These are phyloP conservation scores for Monosporascus cannonballus DNA, from an alignment of 2,329 filamentous ascomycete species.

Conservation along the genomic window DNA sequence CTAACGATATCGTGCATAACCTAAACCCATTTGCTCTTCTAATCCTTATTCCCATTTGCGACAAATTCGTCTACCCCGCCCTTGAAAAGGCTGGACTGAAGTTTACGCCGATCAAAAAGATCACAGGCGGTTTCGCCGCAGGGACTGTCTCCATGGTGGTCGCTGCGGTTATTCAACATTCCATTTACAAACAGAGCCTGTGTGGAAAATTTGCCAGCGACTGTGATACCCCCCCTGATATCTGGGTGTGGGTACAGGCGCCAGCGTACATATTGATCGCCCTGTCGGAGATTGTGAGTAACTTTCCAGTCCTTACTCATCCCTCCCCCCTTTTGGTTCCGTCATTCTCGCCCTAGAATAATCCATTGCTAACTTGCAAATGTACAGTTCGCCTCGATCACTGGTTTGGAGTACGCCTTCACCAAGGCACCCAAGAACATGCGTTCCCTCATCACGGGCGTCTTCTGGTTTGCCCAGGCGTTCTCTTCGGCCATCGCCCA, in stretches of 20 bases:
- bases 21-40: conserved; percentile 70
- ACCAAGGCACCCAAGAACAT: conserved; percentile 73
- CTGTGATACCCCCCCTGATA: conserved; percentile 18
- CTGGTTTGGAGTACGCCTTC: conserved; percentile 66
- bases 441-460: conserved; percentile 63
- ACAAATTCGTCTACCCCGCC: conserved; percentile 62
- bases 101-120: conserved; percentile 73
- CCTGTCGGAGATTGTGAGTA: conserved; percentile 36
- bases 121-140: conserved; percentile 63
- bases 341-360: too few relatives aligned
- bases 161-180: conserved; percentile 51
- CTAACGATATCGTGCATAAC: conserved; percentile 74
- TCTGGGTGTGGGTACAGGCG: conserved; percentile 57
- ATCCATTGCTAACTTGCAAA: too few relatives aligned
- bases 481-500: conserved; percentile 58
- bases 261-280: conserved; percentile 43
- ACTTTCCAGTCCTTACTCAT: too few relatives aligned
- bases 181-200: conserved; percentile 56
- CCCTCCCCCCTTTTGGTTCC: too few relatives aligned
- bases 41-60: conserved; percentile 67
- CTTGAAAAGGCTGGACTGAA: conserved; percentile 57
- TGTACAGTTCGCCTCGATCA: conserved; percentile 36
- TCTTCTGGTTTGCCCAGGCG: conserved; percentile 34
- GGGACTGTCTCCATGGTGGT: conserved; percentile 57
- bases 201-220: conserved; percentile 51